A percentile compares a stretch with the other conserved stretches of the same genome.
Evolutionary conservation across 2,329 filamentous ascomycete species (phyloP).

Genomic region (Knoxdaviesia capensis): DNA sequence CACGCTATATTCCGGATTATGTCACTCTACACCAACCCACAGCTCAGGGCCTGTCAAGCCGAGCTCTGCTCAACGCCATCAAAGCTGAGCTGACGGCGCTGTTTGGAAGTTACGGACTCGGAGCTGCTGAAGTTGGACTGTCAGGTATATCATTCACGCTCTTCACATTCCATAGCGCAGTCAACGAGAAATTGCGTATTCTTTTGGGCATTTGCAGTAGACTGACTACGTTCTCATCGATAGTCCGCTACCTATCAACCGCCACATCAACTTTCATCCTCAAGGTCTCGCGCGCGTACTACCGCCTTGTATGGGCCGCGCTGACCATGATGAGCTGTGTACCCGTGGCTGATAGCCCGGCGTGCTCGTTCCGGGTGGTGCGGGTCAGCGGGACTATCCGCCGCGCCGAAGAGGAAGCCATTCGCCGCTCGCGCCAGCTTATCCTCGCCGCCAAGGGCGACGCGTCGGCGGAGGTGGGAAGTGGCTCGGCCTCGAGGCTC

Average conservation of each 20-base stretch:
- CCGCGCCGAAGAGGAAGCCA: slow-evolving; percentile 78
- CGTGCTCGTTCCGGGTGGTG: slow-evolving; percentile 68
- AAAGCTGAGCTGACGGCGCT: slow-evolving; percentile 48
- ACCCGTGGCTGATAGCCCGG: slow-evolving; percentile 34
- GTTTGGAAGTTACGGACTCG: slow-evolving; percentile 79
- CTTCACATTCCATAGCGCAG: neutral
- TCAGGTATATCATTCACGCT: slow-evolving; percentile 27
- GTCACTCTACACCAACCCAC: slow-evolving; percentile 66
- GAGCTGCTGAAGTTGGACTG: slow-evolving; percentile 48
- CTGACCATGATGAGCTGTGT: slow-evolving; percentile 61
- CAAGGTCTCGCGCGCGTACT: slow-evolving; percentile 61
- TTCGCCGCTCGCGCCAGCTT: slow-evolving; percentile 52
- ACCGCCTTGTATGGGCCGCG: slow-evolving; percentile 76
- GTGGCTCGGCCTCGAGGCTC: too few species aligned
- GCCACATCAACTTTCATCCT: slow-evolving; percentile 93
- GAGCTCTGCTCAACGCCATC: slow-evolving; percentile 46
- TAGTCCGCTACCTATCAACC: slow-evolving; percentile 80
- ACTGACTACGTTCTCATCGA: slow-evolving; percentile 1
- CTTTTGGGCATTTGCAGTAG: neutral
- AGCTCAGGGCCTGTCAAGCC: slow-evolving; percentile 45
- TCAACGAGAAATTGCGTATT: neutral
- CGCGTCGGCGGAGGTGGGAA: slow-evolving; percentile 3
- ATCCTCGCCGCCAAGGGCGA: slow-evolving; percentile 45
- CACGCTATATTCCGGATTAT: slow-evolving; percentile 29
- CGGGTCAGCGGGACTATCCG: slow-evolving; percentile 83